These are phyloP conservation scores for Verticillium klebahnii DNA, from an alignment of 2,329 filamentous ascomycete genomes.

Conservation along the genomic window DNA sequence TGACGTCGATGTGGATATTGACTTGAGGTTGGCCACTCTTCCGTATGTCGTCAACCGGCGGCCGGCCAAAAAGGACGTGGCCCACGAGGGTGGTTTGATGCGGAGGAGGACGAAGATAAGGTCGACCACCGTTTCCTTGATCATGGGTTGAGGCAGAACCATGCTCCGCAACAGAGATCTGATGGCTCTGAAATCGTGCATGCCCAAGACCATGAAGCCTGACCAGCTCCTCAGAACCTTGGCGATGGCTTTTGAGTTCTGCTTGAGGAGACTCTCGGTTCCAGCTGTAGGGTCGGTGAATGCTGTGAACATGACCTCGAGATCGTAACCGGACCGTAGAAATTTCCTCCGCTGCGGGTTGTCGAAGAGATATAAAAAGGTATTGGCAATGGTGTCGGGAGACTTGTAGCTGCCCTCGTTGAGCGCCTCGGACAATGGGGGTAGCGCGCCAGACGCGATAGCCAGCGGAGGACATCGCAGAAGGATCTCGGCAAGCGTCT, in stretches of 20 bases:
- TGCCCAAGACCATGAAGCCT: constrained; percentile 80
- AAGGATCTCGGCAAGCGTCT: constrained; percentile 89
- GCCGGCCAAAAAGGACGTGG: constrained; percentile 89
- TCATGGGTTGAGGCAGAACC: constrained; percentile 48
- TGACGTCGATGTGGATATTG: constrained; percentile 34
- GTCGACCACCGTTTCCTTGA: constrained; percentile 78
- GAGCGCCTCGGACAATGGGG: constrained; percentile 84
- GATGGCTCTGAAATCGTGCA: constrained; percentile 82
- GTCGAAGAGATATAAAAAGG: constrained; percentile 88
- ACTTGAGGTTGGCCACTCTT: constrained; percentile 80
- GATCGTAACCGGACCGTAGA: constrained; percentile 80
- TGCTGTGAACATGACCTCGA: constrained; percentile 84
- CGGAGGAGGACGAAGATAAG: constrained; percentile 74
- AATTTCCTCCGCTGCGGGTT: constrained; percentile 75
- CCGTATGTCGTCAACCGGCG: constrained; percentile 92
- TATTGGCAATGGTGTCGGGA: constrained; percentile 79
- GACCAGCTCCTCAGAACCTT: constrained; percentile 90
- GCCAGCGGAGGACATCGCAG: constrained; percentile 79
- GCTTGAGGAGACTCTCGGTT: constrained; percentile 64
- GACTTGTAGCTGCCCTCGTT: constrained; percentile 89
- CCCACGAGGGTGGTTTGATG: constrained; percentile 93
- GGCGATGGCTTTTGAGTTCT: constrained; percentile 90
- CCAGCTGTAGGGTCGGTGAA: constrained; percentile 77
- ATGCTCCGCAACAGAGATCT: constrained; percentile 68
- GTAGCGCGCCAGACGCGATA: constrained; percentile 77